Evolutionary conservation across 345 rosid species (phyloP), one percentile per base, ranked within the genome.

Genomic region (Lenwebbia sp.): DNA sequence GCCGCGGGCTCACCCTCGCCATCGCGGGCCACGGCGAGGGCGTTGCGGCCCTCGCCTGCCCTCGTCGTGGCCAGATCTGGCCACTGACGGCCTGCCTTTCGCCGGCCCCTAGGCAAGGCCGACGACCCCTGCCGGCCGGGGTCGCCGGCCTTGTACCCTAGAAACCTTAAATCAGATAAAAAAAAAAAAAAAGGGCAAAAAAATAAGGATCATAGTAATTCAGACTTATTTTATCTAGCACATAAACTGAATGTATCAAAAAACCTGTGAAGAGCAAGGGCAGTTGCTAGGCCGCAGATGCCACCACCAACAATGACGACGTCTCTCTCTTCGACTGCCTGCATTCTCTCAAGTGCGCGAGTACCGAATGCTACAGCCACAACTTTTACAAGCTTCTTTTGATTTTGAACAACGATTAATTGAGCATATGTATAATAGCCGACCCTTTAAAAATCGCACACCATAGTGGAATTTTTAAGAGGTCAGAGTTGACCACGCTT

Each of bases 231-330:
- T 52, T 52, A 52, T 52, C 54, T 52, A 52, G 54, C 19, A 15
- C 54, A 52, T 14, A 14, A 14, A 56, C 28, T 26, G 26, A n/a
- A 25, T 11, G 62, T 26, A 56, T 56, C 28, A 56, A 25, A 2
- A 40, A 13, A 44, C 84, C 84, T 85, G 86, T 83, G 85, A 65
- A 83, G 83, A 83, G 88, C 88, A 53, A 86, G 85, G 33, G 88
- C 88, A 21, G 85, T 86, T 28, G 88, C 88, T 17, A 86, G 88
- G 51, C 88, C 88, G 41, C 82, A 83, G 54, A 86, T 83, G 82
- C 88, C 88, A 23, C 70, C 88, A 26, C 88, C 88, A 62, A 86
- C 88, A 62, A 86, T 86, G 19, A 65, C 85, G 21, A 86, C 54
- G 41, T 65, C 88, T n/a, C 49, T 41, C 81, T 81, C 76, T 47